Evolutionary conservation across 208 protist species (phyloP).

Genomic region (Tritrichomonas foetus): DNA sequence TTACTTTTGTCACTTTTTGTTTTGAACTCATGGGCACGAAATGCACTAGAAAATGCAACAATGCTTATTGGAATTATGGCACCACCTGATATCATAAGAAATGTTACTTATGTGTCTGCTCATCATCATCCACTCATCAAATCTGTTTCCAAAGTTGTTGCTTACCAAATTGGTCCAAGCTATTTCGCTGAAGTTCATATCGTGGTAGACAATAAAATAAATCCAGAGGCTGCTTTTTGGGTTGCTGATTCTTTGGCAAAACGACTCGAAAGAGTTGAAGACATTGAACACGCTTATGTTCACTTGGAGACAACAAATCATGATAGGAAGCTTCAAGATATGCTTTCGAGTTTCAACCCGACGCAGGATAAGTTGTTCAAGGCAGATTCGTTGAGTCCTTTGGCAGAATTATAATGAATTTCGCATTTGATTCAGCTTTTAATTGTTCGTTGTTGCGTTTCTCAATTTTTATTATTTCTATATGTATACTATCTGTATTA

Average conservation of each 20-base stretch:
- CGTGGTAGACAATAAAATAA: background rate
- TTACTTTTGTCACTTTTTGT: background rate
- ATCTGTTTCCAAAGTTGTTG: background rate
- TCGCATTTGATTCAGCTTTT: no score
- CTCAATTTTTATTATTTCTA: no score
- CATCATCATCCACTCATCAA: background rate
- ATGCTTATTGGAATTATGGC: background rate
- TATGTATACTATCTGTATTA: no score
- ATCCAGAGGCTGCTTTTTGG: background rate
- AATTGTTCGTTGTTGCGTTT: no score
- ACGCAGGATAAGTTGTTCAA: no score
- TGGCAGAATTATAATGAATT: no score
- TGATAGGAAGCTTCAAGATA: no score
- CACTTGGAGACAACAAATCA: background rate
- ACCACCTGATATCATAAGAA: background rate
- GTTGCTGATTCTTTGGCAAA: background rate
- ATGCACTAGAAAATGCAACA: background rate
- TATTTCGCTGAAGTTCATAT: conserved; percentile 3
- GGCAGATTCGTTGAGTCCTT: no score
- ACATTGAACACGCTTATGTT: background rate
- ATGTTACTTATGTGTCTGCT: background rate
- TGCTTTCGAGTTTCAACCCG: no score
- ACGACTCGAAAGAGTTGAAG: background rate
- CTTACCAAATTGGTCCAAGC: background rate
- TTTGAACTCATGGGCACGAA: background rate